Evolutionary conservation across 2,329 filamentous ascomycete species (phyloP), one percentile per base, ranked within the genome.

Genomic region (Pseudogymnoascus sp.): DNA sequence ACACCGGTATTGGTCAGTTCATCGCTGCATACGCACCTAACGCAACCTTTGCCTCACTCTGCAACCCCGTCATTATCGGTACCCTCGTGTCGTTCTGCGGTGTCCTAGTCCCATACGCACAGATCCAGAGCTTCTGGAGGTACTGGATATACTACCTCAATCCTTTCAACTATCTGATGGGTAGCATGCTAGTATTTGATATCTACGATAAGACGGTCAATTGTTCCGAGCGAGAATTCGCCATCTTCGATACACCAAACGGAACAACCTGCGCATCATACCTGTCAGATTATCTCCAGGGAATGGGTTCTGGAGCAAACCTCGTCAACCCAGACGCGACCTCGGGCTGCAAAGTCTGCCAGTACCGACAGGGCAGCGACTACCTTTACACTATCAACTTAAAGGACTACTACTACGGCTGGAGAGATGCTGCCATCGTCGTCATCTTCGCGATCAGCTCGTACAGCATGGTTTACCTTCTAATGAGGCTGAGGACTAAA

Each of bases 61-160:
- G 80, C 65, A 86, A 86, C 65, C 83, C 83, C 0, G 69, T 87
- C 0, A 61, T 86, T 11, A 74, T 87, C 62, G 78, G 80, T 0
- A 84, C 88, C 0, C 89, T 91, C 2, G 80, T 90, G 8, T 83
- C 82, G 1, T 92, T 93, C 77, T 91, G 88, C 68, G 89, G 89
- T 65, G 87, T 92, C 1, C 78, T 91, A 3, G 88, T 91, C 0
- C 88, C 88, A 0, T 90, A 87, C 65, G 65, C 69, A 0, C 79
- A 81, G 28, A 79, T 92, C 23, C 82, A 84, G 7, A 68, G 73
- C 0, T 91, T 91, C 73, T 92, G 89, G 89, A 76, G 78, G 23
- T 81, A 81, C 66, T 64, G 61, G 69, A 70, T 79, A 4, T 86
- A 86, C 74, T 85, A 77, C 61, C 69, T 85, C n/a, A 82, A 86